phyloP scores from a whole-genome alignment of 1,284 basidiomycete species.

The Takashimella tepidaria region DNA sequence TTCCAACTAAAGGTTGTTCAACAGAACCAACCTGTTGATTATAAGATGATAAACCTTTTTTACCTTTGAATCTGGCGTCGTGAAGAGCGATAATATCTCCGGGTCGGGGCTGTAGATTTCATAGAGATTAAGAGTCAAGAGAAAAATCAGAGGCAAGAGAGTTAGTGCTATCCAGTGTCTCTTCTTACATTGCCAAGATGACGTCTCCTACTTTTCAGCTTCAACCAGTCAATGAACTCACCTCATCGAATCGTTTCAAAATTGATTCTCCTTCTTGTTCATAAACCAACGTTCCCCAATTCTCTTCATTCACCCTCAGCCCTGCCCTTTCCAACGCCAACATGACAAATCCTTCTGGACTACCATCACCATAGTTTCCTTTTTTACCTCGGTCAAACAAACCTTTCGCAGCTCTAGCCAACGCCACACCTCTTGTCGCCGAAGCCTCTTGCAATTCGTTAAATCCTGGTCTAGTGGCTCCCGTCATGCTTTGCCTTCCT shows the following conservation, averaged over 20 bases:
- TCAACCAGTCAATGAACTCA: too few species aligned
- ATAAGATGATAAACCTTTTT: conserved; percentile 70
- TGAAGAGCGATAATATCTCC: conserved; percentile 74
- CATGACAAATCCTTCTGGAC: conserved; percentile 68
- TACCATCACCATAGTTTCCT: conserved; percentile 72
- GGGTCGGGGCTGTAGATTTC: conserved; percentile 60
- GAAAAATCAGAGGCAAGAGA: neutral
- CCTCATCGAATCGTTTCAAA: conserved; percentile 67
- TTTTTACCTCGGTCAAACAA: conserved; percentile 70
- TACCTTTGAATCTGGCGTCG: conserved; percentile 79
- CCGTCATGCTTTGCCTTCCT: conserved; percentile 1
- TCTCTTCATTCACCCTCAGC: conserved; percentile 28
- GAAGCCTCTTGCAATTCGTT: conserved; percentile 66
- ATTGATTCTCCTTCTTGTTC: conserved; percentile 63
- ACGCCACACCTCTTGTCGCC: conserved; percentile 65
- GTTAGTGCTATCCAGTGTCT: neutral
- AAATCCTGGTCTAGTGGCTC: conserved; percentile 31
- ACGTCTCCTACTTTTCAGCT: conserved; percentile 53
- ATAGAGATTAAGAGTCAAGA: neutral
- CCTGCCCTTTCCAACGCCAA: conserved; percentile 53
- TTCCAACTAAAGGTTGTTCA: conserved; percentile 61
- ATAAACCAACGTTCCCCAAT: conserved; percentile 69
- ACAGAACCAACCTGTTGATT: conserved; percentile 58
- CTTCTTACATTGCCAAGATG: neutral
- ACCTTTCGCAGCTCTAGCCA: conserved; percentile 63